Conservation (phyloP, 2,329 filamentous ascomycete genomes). For the Ophiostoma angusticollis region DNA sequence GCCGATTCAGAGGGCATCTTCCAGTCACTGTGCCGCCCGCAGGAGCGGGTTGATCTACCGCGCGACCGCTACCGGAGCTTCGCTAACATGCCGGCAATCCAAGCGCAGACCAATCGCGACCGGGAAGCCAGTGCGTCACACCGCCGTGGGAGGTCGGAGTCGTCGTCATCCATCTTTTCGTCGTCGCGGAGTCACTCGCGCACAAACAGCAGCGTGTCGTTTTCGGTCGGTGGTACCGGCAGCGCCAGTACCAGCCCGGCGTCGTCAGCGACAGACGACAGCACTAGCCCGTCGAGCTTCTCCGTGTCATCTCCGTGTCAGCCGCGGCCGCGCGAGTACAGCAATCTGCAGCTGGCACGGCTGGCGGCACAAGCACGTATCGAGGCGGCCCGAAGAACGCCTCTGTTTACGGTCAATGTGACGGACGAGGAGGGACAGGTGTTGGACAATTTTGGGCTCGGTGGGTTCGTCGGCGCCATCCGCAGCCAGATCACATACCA, state of each 20-base stretch:
- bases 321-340: slow-evolving; percentile 1
- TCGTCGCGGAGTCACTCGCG: slow-evolving; percentile 6
- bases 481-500: slow-evolving; percentile 47
- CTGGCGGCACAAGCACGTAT: slow-evolving; percentile 53
- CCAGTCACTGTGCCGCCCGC: slow-evolving; percentile 55
- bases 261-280: neutral
- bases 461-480: slow-evolving; percentile 48
- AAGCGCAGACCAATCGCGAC: too few species aligned
- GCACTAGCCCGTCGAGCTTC: neutral
- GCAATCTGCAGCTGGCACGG: slow-evolving; percentile 38
- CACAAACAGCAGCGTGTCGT: slow-evolving; percentile 7
- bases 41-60: slow-evolving; percentile 39
- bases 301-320: neutral
- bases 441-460: slow-evolving; percentile 41
- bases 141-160: slow-evolving; percentile 4
- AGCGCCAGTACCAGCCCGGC: neutral
- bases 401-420: slow-evolving; percentile 47
- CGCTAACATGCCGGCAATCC: too few species aligned
- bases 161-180: slow-evolving; percentile 4
- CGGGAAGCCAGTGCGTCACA: too few species aligned
- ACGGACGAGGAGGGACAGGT: slow-evolving; percentile 37
- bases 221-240: neutral
- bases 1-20: slow-evolving; percentile 58
- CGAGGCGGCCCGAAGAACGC: slow-evolving; percentile 40
- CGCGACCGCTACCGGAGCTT: slow-evolving; percentile 29